These are phyloP conservation scores for Calonectria hongkongensis DNA, from an alignment of 2,329 filamentous ascomycete genomes.

Conservation along the genomic window DNA sequence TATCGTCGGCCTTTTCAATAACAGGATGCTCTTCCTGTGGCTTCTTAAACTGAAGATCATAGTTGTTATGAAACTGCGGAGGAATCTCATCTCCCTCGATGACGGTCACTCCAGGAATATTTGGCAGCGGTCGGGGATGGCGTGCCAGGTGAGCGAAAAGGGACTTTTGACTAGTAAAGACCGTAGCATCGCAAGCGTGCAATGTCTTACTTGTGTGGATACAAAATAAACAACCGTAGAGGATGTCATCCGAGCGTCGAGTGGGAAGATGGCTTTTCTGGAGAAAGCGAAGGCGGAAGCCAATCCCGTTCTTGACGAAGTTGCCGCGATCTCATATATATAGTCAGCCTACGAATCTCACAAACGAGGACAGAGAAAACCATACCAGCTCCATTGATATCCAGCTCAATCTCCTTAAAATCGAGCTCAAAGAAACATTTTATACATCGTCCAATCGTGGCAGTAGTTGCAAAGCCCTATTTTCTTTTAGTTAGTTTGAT, in stretches of 20 bases:
- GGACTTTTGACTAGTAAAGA: slow-evolving; percentile 72
- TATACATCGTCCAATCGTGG: slow-evolving; percentile 70
- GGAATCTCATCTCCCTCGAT: slow-evolving; percentile 67
- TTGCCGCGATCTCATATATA: slow-evolving; percentile 65
- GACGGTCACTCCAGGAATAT: slow-evolving; percentile 68
- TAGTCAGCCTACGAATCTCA: slow-evolving; percentile 38
- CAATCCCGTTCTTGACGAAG: slow-evolving; percentile 66
- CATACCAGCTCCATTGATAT: slow-evolving; percentile 70
- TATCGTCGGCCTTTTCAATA: slow-evolving; percentile 62
- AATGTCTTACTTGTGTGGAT: slow-evolving; percentile 68
- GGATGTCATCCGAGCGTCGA: slow-evolving; percentile 69
- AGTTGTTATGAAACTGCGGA: slow-evolving; percentile 66
- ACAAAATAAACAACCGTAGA: slow-evolving; percentile 75
- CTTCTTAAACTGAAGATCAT: slow-evolving; percentile 70
- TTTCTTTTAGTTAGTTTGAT: slow-evolving; percentile 25
- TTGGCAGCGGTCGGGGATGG: slow-evolving; percentile 72
- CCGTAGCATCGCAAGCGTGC: slow-evolving; percentile 73
- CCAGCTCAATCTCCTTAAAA: slow-evolving; percentile 70
- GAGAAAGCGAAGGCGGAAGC: slow-evolving; percentile 73
- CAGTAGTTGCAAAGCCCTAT: slow-evolving; percentile 64
- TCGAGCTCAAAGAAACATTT: slow-evolving; percentile 73
- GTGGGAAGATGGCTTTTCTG: slow-evolving; percentile 73
- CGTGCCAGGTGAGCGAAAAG: slow-evolving; percentile 72
- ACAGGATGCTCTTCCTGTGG: slow-evolving; percentile 65
- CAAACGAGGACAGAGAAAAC: not conserved